phyloP scores from a whole-genome alignment of 2,329 filamentous ascomycete genomes.

The Penicillium sp. region DNA sequence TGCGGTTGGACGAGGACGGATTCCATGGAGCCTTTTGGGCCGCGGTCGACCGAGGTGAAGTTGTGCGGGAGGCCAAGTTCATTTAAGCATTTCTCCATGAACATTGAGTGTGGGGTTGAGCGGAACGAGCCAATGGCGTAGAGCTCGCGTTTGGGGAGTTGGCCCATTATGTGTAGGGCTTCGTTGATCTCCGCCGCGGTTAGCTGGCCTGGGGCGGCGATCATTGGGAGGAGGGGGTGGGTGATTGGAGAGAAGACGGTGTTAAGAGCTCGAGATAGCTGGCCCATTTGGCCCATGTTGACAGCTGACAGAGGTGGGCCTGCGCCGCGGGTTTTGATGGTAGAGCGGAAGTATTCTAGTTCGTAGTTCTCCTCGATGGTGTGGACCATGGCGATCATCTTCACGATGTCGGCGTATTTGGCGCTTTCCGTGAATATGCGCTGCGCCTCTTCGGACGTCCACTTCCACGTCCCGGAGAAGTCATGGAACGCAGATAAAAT shows the following conservation, averaged over 20 bases:
- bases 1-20: constrained; percentile 61
- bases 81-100: constrained; percentile 77
- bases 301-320: constrained; percentile 70
- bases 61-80: constrained; percentile 78
- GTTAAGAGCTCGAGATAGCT: constrained; percentile 74
- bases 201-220: constrained; percentile 76
- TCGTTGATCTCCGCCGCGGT: constrained; percentile 78
- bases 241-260: constrained; percentile 82
- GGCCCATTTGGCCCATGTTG: constrained; percentile 80
- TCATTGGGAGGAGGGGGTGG: constrained; percentile 71
- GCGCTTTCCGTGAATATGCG: constrained; percentile 62
- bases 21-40: constrained; percentile 59
- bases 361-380: constrained; percentile 82
- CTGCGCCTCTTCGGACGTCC: constrained; percentile 65
- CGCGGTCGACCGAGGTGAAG: constrained; percentile 65
- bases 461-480: constrained; percentile 74
- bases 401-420: constrained; percentile 73
- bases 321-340: constrained; percentile 59
- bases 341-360: constrained; percentile 76
- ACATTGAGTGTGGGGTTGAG: constrained; percentile 68
- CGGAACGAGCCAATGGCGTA: constrained; percentile 68
- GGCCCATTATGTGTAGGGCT: constrained; percentile 67
- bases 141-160: constrained; percentile 68
- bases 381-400: constrained; percentile 79
- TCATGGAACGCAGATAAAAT: constrained; percentile 91